A percentile compares a stretch with the other conserved stretches of the same genome.
These are phyloP conservation scores for Podaxis sp. DNA, from an alignment of 768 basidiomycete species.

Conservation along the genomic window DNA sequence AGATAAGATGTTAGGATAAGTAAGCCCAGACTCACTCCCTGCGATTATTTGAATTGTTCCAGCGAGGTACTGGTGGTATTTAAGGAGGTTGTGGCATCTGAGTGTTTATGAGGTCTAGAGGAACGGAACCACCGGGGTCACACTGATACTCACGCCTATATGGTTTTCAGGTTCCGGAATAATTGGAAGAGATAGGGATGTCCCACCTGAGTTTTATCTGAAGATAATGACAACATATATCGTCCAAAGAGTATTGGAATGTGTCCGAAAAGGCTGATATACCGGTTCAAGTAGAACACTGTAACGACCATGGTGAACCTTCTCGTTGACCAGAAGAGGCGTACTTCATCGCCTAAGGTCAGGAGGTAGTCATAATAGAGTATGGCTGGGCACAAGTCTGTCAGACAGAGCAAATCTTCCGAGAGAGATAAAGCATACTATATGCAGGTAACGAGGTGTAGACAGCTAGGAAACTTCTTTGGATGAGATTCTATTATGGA, in stretches of 20 bases:
- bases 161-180: not conserved
- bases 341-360: constrained; percentile 39
- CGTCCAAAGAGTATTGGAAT: constrained; percentile 30
- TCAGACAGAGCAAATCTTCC: not conserved
- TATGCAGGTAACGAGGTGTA: constrained; percentile 5
- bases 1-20: not conserved
- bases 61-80: constrained; percentile 21
- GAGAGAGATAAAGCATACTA: not conserved
- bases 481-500: not conserved
- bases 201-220: not conserved
- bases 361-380: constrained; percentile 48
- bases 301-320: constrained; percentile 28
- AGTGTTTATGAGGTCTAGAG: not conserved
- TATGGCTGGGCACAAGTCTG: constrained; percentile 21
- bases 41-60: constrained; percentile 28
- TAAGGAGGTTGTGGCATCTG: constrained; percentile 16
- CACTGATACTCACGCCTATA: not conserved
- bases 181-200: not conserved
- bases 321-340: constrained; percentile 37
- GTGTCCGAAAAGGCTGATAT: constrained; percentile 34
- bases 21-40: constrained; percentile 19
- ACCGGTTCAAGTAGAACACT: constrained; percentile 43
- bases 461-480: not conserved
- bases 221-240: constrained; percentile 22
- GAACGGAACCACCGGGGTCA: not conserved